Conservation (phyloP, 2,329 filamentous ascomycete genomes). For the Teratosphaeria pseudoeucalypti region DNA sequence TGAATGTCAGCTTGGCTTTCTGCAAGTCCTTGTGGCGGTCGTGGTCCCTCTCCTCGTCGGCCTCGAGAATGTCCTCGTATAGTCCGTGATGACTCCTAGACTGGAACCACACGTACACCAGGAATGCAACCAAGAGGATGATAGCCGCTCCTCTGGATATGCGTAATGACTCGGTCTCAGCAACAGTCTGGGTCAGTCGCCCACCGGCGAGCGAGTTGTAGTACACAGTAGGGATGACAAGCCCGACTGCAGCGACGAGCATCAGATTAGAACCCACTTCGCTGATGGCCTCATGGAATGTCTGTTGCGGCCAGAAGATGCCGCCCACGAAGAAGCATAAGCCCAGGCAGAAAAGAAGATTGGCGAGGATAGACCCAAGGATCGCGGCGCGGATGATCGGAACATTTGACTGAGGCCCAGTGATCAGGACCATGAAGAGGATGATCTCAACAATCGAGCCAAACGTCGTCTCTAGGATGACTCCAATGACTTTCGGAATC, state of each 20-base stretch:
- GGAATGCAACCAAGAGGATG: slow-evolving; percentile 60
- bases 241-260: slow-evolving; percentile 55
- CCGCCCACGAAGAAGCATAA: slow-evolving; percentile 73
- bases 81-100: slow-evolving; percentile 65
- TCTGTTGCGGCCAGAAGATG: slow-evolving; percentile 55
- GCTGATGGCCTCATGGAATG: slow-evolving; percentile 64
- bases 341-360: slow-evolving; percentile 61
- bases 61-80: slow-evolving; percentile 63
- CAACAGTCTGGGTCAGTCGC: slow-evolving; percentile 23
- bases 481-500: slow-evolving; percentile 60
- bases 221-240: slow-evolving; percentile 43
- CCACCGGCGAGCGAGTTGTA: slow-evolving; percentile 28
- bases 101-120: slow-evolving; percentile 57
- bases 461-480: slow-evolving; percentile 43
- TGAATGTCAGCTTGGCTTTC: slow-evolving; percentile 63
- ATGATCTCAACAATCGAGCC: slow-evolving; percentile 72
- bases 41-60: slow-evolving; percentile 57
- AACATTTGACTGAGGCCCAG: slow-evolving; percentile 20
- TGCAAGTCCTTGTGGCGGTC: slow-evolving; percentile 50
- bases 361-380: slow-evolving; percentile 70
- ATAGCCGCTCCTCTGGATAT: slow-evolving; percentile 64
- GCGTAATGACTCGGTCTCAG: slow-evolving; percentile 46
- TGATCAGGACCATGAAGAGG: slow-evolving; percentile 65
- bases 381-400: slow-evolving; percentile 72
- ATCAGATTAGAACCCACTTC: slow-evolving; percentile 70